phyloP scores from a whole-genome alignment of 225 moss, liverwort and hornwort genomes.

The Physcomitrium patens region DNA sequence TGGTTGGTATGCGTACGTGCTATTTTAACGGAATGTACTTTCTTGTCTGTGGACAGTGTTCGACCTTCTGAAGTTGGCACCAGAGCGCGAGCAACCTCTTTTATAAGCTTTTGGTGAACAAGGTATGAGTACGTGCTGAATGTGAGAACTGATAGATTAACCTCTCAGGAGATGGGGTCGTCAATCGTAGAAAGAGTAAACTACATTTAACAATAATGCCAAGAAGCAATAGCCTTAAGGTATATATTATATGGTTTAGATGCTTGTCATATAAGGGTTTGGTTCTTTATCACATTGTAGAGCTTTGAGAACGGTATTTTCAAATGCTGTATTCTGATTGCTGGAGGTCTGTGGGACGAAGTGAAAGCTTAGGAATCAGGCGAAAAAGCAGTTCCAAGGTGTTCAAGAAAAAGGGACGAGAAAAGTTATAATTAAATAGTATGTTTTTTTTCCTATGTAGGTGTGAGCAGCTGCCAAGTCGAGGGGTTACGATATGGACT shows the following conservation, averaged over 20 bases:
- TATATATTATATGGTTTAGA: not conserved
- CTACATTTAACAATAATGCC: not conserved
- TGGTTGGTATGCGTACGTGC: not conserved
- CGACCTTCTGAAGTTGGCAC: conserved; percentile 18
- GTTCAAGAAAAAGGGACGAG: not conserved
- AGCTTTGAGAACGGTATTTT: not conserved
- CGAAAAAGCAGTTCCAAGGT: conserved; percentile 4
- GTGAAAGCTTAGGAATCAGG: not conserved
- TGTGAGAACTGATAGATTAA: too few species aligned
- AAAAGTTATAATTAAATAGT: not conserved
- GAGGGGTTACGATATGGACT: conserved; percentile 44
- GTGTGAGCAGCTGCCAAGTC: conserved; percentile 26
- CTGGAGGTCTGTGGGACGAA: conserved; percentile 14
- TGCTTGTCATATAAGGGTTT: not conserved
- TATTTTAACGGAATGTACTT: conserved; percentile 22
- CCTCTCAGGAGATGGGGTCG: too few species aligned
- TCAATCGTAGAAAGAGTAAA: too few species aligned
- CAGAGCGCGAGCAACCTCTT: conserved; percentile 18
- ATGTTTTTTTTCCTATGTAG: conserved; percentile 9
- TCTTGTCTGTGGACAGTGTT: conserved; percentile 29
- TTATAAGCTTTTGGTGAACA: conserved; percentile 10
- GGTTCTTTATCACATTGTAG: not conserved
- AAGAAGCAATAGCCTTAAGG: not conserved
- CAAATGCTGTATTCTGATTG: not conserved
- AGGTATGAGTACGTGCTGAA: conserved; percentile 19